Percentiles rank a stretch among this genome's conserved stretches.
Evolutionary conservation across 2,329 filamentous ascomycete species (phyloP).

Genomic region (Helicocarpus griseus): DNA sequence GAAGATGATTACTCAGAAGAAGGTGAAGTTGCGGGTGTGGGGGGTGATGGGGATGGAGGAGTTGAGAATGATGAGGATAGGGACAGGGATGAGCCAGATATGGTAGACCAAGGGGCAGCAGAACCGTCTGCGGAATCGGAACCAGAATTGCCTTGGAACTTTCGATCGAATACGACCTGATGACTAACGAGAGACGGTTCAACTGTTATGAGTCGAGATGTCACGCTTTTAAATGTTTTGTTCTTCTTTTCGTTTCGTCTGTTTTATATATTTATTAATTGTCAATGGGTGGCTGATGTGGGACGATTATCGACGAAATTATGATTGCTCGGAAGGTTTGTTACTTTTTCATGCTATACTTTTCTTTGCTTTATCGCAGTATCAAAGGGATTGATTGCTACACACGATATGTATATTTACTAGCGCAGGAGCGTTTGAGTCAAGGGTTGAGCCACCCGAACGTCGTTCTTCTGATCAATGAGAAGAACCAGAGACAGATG

Average conservation of each 20-base stretch:
- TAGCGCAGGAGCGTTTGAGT: too few species aligned
- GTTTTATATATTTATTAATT: neutral
- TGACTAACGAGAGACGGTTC: neutral
- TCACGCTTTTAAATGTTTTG: neutral
- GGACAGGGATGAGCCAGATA: neutral
- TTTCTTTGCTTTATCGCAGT: too few species aligned
- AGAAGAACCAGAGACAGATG: too few species aligned
- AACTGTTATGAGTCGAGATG: neutral
- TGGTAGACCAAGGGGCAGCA: neutral
- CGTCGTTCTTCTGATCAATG: too few species aligned
- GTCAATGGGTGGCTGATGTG: neutral
- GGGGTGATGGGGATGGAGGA: too few species aligned
- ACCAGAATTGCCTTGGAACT: neutral
- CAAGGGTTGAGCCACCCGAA: too few species aligned
- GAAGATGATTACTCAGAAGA: neutral
- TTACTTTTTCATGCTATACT: too few species aligned
- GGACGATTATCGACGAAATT: too few species aligned
- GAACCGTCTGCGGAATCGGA: neutral
- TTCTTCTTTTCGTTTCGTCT: neutral
- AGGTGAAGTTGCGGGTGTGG: too few species aligned
- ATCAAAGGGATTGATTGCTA: too few species aligned
- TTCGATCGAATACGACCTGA: neutral
- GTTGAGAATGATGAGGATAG: neutral
- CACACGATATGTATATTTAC: too few species aligned
- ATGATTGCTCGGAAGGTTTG: too few species aligned